Conservation (phyloP, 2,329 filamentous ascomycete species). For the Exophiala oligosperma region DNA sequence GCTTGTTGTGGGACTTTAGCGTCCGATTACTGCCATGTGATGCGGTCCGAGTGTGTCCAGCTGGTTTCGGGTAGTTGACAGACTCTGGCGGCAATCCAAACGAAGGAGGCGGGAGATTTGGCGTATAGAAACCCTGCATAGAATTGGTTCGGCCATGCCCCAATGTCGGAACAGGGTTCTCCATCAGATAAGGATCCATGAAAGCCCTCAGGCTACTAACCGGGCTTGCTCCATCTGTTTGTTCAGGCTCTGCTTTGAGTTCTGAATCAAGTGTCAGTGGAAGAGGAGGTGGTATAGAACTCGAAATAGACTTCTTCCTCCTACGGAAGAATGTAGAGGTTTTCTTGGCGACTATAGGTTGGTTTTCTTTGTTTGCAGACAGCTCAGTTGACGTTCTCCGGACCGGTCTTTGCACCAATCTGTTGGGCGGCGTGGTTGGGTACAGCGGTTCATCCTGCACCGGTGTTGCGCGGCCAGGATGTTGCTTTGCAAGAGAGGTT, state of each 20-base stretch:
- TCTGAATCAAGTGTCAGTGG: constrained; percentile 45
- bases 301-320: constrained; percentile 83
- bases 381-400: constrained; percentile 31
- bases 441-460: constrained; percentile 27
- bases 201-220: constrained; percentile 80
- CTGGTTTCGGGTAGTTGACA: constrained; percentile 1
- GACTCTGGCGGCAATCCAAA: constrained; percentile 13
- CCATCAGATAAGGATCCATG: constrained; percentile 77
- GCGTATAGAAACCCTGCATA: constrained; percentile 26
- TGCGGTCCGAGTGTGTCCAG: constrained; percentile 13
- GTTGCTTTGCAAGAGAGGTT: constrained; percentile 25
- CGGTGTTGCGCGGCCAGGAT: constrained; percentile 19
- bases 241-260: constrained; percentile 17
- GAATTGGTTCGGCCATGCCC: constrained; percentile 24
- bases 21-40: constrained; percentile 23
- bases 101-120: constrained; percentile 15
- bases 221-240: constrained; percentile 54
- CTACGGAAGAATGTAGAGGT: constrained; percentile 91
- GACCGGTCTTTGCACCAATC: constrained; percentile 30
- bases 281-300: constrained; percentile 60
- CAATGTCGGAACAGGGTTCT: constrained; percentile 27
- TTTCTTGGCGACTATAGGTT: constrained; percentile 72
- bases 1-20: constrained; percentile 16
- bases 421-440: constrained; percentile 26
- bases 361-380: constrained; percentile 36